Evolutionary conservation across 352 stramenopile species (phyloP).

Genomic region (Thalassiosira ordinaria): DNA sequence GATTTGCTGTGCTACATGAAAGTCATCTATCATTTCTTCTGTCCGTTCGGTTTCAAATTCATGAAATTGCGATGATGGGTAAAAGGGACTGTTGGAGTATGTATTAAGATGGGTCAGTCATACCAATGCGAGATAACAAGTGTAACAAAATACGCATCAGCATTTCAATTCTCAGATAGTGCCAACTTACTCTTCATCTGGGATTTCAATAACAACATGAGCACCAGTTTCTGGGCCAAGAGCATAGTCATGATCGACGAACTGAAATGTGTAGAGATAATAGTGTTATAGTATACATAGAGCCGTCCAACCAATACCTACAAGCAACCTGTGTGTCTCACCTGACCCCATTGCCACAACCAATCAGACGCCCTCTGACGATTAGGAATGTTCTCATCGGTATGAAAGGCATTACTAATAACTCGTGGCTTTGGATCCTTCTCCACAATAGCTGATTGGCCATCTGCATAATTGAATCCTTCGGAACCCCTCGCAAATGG

Average conservation of each 20-base stretch:
- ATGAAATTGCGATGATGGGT: not conserved
- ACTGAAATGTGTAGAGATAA: too few species aligned
- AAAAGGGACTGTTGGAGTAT: not conserved
- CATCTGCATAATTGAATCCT: too few species aligned
- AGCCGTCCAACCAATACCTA: too few species aligned
- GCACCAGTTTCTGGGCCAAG: too few species aligned
- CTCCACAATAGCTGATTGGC: too few species aligned
- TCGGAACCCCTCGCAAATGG: too few species aligned
- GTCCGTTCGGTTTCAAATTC: not conserved
- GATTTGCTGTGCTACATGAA: not conserved
- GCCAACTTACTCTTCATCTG: not conserved
- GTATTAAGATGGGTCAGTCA: conserved; percentile 6
- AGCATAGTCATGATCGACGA: conserved; percentile 40
- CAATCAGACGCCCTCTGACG: conserved; percentile 29
- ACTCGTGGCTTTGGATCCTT: conserved; percentile 28
- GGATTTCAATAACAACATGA: not conserved
- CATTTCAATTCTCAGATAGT: not conserved
- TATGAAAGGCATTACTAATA: conserved; percentile 48
- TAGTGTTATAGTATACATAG: too few species aligned
- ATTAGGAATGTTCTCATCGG: not conserved
- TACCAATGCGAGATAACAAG: not conserved
- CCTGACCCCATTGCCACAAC: conserved; percentile 50
- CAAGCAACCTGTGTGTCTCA: too few species aligned
- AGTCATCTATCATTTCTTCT: not conserved
- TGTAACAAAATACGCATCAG: not conserved